Evolutionary conservation across 129 eudicot genomes (phyloP), one percentile per base, ranked within the genome.

Genomic region (Tagetes patula): DNA sequence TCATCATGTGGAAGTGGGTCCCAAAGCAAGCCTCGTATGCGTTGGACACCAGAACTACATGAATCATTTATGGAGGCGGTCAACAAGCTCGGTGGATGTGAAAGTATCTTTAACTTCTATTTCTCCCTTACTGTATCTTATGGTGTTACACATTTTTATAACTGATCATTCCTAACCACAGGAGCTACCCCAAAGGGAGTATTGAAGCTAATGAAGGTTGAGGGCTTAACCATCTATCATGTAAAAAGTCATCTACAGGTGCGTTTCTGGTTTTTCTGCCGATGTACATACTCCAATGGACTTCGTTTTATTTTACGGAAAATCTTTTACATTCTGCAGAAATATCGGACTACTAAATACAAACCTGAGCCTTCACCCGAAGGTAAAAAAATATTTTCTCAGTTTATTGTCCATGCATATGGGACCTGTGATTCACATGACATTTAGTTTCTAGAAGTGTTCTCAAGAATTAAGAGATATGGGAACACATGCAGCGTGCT

Each of bases 41-140:
- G 98, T 69, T 93, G 98, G 98, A 93, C 98, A 1, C 96, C 87
- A 11, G 98, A 93, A 74, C 96, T 89, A 67, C 98, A 93, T 73
- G 98, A 93, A 75, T 75, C 87, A 61, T 93, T 93, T 77, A 87
- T 89, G 38, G 92, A 89, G 40, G 92, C 96, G 30, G 96, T 87
- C 49, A 85, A 77, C 77, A 84, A 87, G 62, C 90, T 93, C 53
- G 98, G 96, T 67, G 97, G 97, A 9, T 75, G 98, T 68, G 98
- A 93, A 82, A 73, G 98, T 93, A 55, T n/a, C n/a, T n/a, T n/a
- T n/a, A n/a, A n/a, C n/a, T n/a, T n/a, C n/a, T n/a, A n/a, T n/a
- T n/a, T n/a, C n/a, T n/a, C n/a, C n/a, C n/a, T n/a, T n/a, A n/a
- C n/a, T n/a, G n/a, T n/a, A n/a, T n/a, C n/a, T n/a, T n/a, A n/a